These are phyloP conservation scores for Chlorella sp. DNA, from an alignment of 139 green algal genomes.

Conservation along the genomic window DNA sequence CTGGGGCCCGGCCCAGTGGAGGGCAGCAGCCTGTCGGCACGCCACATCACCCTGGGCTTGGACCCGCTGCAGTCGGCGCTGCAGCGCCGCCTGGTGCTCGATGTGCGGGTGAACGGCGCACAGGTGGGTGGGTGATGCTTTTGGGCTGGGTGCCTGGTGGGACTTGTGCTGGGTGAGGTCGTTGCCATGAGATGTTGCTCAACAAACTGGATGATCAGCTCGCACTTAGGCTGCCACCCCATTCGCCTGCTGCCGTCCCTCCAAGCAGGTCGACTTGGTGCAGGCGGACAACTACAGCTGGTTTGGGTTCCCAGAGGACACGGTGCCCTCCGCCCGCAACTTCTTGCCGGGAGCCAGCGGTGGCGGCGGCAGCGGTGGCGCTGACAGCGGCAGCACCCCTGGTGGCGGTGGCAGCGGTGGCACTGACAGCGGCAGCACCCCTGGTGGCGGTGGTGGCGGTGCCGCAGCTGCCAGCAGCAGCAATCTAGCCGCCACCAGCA, in stretches of 20 bases:
- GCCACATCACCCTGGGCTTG: conserved; percentile 59
- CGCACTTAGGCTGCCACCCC: background rate
- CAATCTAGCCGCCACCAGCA: conserved; percentile 18
- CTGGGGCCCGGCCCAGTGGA: conserved; percentile 65
- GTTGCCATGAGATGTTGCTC: background rate
- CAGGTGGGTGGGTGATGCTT: conserved; percentile 27
- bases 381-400: background rate
- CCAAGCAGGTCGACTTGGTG: conserved; percentile 58
- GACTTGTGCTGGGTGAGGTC: background rate
- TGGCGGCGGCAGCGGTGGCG: background rate
- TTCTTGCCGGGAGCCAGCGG: conserved; percentile 71
- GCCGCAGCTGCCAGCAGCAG: background rate
- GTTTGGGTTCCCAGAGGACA: conserved; percentile 90
- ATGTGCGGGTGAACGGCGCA: conserved; percentile 38
- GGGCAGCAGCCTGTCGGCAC: conserved; percentile 44
- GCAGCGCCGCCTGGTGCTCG: conserved; percentile 66
- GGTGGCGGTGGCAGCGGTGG: background rate
- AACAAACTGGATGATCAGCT: background rate
- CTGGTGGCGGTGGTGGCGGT: background rate
- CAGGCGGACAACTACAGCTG: conserved; percentile 83
- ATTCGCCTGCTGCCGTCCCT: background rate
- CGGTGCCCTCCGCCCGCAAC: conserved; percentile 61
- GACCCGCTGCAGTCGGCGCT: conserved; percentile 63
- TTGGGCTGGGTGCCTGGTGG: too few relatives aligned
- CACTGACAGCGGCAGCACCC: too few relatives aligned